Conservation (phyloP, 441 rosid genomes). For the Raphanus hybrid region DNA sequence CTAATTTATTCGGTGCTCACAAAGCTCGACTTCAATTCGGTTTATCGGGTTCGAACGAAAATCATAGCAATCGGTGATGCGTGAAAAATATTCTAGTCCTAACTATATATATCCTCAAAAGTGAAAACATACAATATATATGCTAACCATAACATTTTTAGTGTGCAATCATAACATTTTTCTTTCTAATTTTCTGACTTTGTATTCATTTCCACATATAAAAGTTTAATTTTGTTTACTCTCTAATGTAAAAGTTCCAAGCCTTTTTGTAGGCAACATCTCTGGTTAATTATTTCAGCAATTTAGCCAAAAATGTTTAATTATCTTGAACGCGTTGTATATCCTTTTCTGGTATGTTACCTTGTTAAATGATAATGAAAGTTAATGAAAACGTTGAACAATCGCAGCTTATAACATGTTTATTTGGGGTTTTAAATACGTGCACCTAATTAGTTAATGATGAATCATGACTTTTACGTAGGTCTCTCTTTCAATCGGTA, state of each 20-base stretch:
- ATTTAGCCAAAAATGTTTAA: no score
- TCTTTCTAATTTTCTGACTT: neutral
- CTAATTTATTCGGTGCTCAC: neutral
- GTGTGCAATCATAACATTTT: neutral
- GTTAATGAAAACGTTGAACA: neutral
- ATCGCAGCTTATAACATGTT: neutral
- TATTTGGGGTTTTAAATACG: neutral
- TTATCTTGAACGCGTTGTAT: no score
- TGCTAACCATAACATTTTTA: neutral
- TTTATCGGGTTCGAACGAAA: neutral
- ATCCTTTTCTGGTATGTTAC: neutral
- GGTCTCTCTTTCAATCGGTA: neutral
- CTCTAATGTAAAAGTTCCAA: neutral
- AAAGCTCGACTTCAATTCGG: neutral
- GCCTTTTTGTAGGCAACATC: neutral
- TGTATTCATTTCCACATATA: neutral
- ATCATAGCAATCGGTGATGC: neutral
- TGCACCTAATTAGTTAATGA: neutral
- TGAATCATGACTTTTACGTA: neutral
- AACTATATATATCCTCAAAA: neutral
- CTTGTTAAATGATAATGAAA: neutral
- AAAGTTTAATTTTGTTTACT: neutral
- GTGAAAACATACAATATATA: neutral
- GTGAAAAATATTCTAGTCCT: neutral
- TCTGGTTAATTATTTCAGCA: no score